A percentile compares a stretch with the other conserved stretches of the same genome.
phyloP scores from a whole-genome alignment of 306 rosid genomes.

The Vigna radiata region DNA sequence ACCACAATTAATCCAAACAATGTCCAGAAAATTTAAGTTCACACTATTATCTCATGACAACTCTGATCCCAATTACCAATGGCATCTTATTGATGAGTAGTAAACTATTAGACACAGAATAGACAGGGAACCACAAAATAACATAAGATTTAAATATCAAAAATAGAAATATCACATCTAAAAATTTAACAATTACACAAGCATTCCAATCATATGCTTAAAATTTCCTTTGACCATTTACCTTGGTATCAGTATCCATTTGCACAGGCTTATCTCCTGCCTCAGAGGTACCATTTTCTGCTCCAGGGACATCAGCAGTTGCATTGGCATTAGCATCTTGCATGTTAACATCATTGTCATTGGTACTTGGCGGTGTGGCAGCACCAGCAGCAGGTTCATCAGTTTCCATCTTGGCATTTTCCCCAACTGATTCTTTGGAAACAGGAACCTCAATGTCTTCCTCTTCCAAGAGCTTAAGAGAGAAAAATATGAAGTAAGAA shows the following conservation, averaged over 20 bases:
- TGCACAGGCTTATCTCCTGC: constrained; percentile 78
- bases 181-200: neutral
- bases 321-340: constrained; percentile 80
- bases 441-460: constrained; percentile 85
- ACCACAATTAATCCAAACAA: neutral
- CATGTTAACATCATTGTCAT: constrained; percentile 72
- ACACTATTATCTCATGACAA: neutral
- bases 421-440: constrained; percentile 63
- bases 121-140: constrained; percentile 2
- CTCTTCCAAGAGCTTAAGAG: constrained; percentile 80
- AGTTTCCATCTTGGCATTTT: constrained; percentile 73
- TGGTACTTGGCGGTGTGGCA: constrained; percentile 54
- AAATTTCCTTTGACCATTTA: constrained; percentile 27
- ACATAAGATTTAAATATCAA: neutral
- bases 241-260: constrained; percentile 91
- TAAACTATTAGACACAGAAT: neutral
- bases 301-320: constrained; percentile 58
- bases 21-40: neutral
- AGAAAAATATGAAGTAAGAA: neutral
- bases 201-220: neutral
- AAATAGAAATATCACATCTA: neutral
- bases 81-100: neutral
- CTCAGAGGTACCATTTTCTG: constrained; percentile 70
- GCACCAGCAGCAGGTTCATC: constrained; percentile 69
- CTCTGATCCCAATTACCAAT: neutral